phyloP scores from a whole-genome alignment of 1,284 basidiomycete genomes.

The Taiwanofungus camphoratus region DNA sequence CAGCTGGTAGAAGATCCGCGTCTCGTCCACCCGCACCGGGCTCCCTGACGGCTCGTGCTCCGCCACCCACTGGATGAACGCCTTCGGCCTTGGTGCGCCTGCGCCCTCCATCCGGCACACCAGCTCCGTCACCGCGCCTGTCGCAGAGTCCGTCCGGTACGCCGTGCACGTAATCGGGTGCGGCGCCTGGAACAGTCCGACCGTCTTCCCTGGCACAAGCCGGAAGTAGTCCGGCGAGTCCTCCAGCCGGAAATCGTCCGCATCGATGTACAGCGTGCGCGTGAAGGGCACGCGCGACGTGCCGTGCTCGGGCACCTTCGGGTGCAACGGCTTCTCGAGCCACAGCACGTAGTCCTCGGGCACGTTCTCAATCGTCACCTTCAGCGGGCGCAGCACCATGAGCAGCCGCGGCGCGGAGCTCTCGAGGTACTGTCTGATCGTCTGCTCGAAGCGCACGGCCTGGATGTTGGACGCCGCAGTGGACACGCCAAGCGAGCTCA shows the following conservation, averaged over 20 bases:
- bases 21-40: conserved; percentile 85
- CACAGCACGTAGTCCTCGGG: conserved; percentile 80
- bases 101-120: conserved; percentile 74
- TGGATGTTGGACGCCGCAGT: conserved; percentile 84
- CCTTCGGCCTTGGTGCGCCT: conserved; percentile 77
- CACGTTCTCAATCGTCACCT: conserved; percentile 88
- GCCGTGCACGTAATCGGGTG: conserved; percentile 92
- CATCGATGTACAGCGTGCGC: conserved; percentile 88
- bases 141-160: conserved; percentile 69
- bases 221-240: conserved; percentile 98
- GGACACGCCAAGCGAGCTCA: conserved; percentile 90
- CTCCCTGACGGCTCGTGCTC: conserved; percentile 74
- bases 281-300: conserved; percentile 84
- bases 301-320: conserved; percentile 89
- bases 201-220: conserved; percentile 94
- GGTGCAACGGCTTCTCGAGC: conserved; percentile 91
- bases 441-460: conserved; percentile 85
- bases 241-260: conserved; percentile 88
- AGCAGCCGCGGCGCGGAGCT: conserved; percentile 83
- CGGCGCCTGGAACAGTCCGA: conserved; percentile 95
- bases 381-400: conserved; percentile 91
- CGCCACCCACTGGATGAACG: conserved; percentile 98
- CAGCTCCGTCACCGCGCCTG: conserved; percentile 76
- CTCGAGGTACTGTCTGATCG: conserved; percentile 88
- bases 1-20: conserved; percentile 86